Evolutionary conservation across 768 basidiomycete species (phyloP), one percentile per base, ranked within the genome.

Genomic region (Xerocomellus intermedius): DNA sequence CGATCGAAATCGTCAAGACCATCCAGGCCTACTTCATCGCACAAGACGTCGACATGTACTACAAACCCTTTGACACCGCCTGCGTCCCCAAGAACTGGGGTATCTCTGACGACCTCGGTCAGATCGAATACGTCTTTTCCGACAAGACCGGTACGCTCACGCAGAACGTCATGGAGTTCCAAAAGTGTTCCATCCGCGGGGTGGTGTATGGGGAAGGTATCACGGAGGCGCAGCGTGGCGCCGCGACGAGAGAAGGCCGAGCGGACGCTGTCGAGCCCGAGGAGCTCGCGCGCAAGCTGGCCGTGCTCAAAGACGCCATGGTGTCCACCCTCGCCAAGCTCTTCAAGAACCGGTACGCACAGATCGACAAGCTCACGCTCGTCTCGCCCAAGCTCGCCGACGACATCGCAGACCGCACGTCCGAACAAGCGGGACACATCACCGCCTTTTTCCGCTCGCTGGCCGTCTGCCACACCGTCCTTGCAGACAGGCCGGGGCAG

Each of bases 71-170:
- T 69, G 86, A 97, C 67, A 87, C 91, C 2, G 76, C 92, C 1
- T 98, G 96, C 64, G 85, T 94, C 4, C 95, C 96, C 26, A 98
- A 98, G 71, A 95, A 92, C 6, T 98, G 96, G 95, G 96, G 95
- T 68, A 95, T 98, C 64, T 97, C 94, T 4, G 96, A 98, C 69
- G 96, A 98, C 74, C 84, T 99, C 2, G 96, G 96, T 24, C 96
- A 98, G 75, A 98, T 98, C 71, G 95, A 98, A 76, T 99, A 96
- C 70, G 79, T 89, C 66, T 89, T 89, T 68, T 94, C 89, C 10
- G 93, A 95, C 80, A 96, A 96, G 78, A 96, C 94, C 0, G 94
- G 93, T 22, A 99, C 96, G 8, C 85, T 99, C 46, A 99, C 96
- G 0, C 95, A 97, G 73, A 99, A 98, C 74, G 77, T 96, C 64